Conservation (phyloP, 371 early-diverging fungal species). For the Mortierella sp. region DNA sequence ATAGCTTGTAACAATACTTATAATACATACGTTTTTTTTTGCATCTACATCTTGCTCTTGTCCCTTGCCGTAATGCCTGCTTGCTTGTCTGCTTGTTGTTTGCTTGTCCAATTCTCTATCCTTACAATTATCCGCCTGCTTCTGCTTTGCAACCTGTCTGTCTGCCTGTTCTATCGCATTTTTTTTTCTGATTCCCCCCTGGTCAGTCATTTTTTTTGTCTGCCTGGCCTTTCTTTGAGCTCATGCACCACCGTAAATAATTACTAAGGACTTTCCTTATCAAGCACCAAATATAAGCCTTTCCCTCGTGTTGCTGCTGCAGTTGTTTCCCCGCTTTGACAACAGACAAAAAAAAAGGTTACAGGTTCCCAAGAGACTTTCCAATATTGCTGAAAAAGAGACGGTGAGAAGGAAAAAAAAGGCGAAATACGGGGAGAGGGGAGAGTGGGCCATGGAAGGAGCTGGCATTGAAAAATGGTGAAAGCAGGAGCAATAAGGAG, state of each 20-base stretch:
- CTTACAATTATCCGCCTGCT: not conserved
- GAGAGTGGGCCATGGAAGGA: not conserved
- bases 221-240: not conserved
- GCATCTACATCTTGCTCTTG: not conserved
- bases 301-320: slow-evolving; percentile 2
- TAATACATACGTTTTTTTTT: not conserved
- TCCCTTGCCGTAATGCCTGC: not conserved
- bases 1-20: not conserved
- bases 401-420: not conserved
- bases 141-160: not conserved
- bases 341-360: not conserved
- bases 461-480: not conserved
- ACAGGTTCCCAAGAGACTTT: not conserved
- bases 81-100: not conserved
- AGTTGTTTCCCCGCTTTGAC: slow-evolving; percentile 3
- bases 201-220: not conserved
- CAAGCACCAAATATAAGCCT: not conserved
- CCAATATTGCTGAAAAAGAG: not conserved
- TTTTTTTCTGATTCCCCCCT: not conserved
- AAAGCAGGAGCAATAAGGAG: not conserved
- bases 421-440: not conserved
- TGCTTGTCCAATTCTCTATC: not conserved
- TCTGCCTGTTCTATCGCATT: not conserved
- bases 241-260: not conserved
- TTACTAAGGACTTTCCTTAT: not conserved